These are phyloP conservation scores for Hibiscus trionum DNA, from an alignment of 345 rosid species.

Conservation along the genomic window DNA sequence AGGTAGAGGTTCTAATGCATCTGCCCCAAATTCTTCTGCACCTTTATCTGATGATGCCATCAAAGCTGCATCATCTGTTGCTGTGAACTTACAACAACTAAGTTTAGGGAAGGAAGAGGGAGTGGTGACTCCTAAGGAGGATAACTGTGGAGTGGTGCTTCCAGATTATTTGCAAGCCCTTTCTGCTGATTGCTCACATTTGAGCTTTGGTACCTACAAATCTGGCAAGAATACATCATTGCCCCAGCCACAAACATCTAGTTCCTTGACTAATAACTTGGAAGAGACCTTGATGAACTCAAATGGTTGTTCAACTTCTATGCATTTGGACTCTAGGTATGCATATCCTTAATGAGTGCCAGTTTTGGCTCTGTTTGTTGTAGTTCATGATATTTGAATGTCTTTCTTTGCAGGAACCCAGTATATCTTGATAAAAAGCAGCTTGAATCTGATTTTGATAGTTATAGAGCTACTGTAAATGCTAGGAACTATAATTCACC, in stretches of 20 bases:
- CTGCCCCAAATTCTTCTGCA: slow-evolving; percentile 13
- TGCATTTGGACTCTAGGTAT: slow-evolving; percentile 21
- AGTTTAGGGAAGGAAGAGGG: slow-evolving; percentile 19
- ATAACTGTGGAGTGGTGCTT: slow-evolving; percentile 29
- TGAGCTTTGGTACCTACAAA: slow-evolving; percentile 48
- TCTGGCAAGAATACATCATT: slow-evolving; percentile 18
- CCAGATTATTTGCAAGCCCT: slow-evolving; percentile 39
- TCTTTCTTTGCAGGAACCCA: slow-evolving; percentile 23
- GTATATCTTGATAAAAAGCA: slow-evolving; percentile 15
- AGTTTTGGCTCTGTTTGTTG: not conserved
- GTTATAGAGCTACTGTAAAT: slow-evolving; percentile 14
- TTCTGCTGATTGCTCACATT: slow-evolving; percentile 41
- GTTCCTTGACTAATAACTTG: slow-evolving; percentile 11
- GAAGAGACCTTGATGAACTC: slow-evolving; percentile 15
- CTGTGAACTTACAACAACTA: slow-evolving; percentile 28
- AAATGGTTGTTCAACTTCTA: slow-evolving; percentile 18
- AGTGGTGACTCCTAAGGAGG: slow-evolving; percentile 10
- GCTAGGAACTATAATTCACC: slow-evolving; percentile 13
- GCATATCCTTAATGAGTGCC: slow-evolving; percentile 6
- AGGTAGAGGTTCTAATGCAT: slow-evolving; percentile 4
- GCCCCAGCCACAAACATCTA: slow-evolving; percentile 13
- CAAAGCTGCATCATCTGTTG: slow-evolving; percentile 18
- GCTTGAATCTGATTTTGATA: slow-evolving; percentile 15
- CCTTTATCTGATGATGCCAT: slow-evolving; percentile 13
- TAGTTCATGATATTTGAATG: not conserved